Evolutionary conservation across 2,329 filamentous ascomycete genomes (phyloP).

Genomic region (Reticulascus tulasneorum): DNA sequence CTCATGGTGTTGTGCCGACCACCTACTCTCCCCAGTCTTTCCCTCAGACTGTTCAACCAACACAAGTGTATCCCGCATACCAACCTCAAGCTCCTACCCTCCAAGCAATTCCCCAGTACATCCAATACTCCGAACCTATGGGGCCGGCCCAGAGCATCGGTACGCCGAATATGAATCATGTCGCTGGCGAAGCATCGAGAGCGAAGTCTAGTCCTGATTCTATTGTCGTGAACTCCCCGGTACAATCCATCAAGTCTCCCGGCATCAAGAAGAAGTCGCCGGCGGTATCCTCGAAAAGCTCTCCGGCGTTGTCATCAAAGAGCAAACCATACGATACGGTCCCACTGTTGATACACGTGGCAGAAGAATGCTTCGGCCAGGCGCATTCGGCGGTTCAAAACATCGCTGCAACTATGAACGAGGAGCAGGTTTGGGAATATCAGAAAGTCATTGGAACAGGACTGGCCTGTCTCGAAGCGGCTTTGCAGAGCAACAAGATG

Average conservation of each 20-base stretch:
- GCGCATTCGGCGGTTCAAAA: conserved; percentile 54
- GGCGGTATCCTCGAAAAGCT: conserved; percentile 23
- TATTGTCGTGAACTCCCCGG: conserved; percentile 36
- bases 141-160: conserved; percentile 7
- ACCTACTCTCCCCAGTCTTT: conserved; percentile 9
- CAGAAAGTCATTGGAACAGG: conserved; percentile 69
- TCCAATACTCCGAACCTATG: conserved; percentile 12
- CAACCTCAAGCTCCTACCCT: conserved; percentile 3
- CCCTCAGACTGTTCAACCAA: conserved; percentile 4
- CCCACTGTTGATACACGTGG: conserved; percentile 63
- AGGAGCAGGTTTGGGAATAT: conserved; percentile 58
- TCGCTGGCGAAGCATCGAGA: conserved; percentile 7
- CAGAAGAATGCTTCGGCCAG: conserved; percentile 70
- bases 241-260: conserved; percentile 28
- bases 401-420: conserved; percentile 46
- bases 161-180: conserved; percentile 6
- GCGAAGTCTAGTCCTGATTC: conserved; percentile 31
- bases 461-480: conserved; percentile 67
- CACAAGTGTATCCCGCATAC: conserved; percentile 6
- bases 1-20: conserved; percentile 19
- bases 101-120: conserved; percentile 9
- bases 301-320: conserved; percentile 35
- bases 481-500: conserved; percentile 57
- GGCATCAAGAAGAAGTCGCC: conserved; percentile 36
- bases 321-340: conserved; percentile 45